These are phyloP conservation scores for Apiospora arundinis DNA, from an alignment of 2,329 filamentous ascomycete species.

Conservation along the genomic window DNA sequence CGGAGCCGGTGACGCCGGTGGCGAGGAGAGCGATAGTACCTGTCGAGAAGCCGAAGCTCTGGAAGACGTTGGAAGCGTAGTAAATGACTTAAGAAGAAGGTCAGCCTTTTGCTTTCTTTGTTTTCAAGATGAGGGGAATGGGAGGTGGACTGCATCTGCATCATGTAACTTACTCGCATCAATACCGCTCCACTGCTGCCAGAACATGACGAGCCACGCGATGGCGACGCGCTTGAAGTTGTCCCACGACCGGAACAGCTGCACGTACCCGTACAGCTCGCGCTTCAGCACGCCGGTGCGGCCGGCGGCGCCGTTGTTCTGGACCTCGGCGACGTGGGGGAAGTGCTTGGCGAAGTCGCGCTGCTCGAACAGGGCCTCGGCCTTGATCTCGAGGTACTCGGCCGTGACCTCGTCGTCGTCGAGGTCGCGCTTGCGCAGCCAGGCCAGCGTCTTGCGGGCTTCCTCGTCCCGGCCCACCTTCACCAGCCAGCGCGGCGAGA, in stretches of 20 bases:
- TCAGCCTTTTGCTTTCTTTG: background rate
- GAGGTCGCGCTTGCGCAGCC: conserved; percentile 54
- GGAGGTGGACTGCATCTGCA: background rate
- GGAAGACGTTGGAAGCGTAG: conserved; percentile 53
- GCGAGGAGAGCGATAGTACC: conserved; percentile 26
- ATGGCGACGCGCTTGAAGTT: conserved; percentile 53
- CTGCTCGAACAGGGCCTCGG: conserved; percentile 59
- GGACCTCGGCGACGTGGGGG: conserved; percentile 30
- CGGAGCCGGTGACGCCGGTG: conserved; percentile 26
- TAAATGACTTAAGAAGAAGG: conserved; percentile 45
- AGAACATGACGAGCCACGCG: conserved; percentile 61
- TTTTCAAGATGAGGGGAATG: background rate
- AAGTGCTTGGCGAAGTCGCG: conserved; percentile 44
- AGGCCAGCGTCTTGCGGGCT: conserved; percentile 52
- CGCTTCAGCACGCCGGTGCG: conserved; percentile 47
- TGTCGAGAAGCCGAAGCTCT: conserved; percentile 33
- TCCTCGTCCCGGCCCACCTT: conserved; percentile 54
- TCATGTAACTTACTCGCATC: conserved; percentile 24
- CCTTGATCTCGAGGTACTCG: conserved; percentile 56
- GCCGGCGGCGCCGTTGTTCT: conserved; percentile 42
- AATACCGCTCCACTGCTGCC: conserved; percentile 52
- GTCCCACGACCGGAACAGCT: conserved; percentile 53
- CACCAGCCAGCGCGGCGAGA: conserved; percentile 60
- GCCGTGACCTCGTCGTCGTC: conserved; percentile 56
- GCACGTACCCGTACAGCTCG: conserved; percentile 55